phyloP scores from a whole-genome alignment of 306 rosid species.

The Castanea crenata region DNA sequence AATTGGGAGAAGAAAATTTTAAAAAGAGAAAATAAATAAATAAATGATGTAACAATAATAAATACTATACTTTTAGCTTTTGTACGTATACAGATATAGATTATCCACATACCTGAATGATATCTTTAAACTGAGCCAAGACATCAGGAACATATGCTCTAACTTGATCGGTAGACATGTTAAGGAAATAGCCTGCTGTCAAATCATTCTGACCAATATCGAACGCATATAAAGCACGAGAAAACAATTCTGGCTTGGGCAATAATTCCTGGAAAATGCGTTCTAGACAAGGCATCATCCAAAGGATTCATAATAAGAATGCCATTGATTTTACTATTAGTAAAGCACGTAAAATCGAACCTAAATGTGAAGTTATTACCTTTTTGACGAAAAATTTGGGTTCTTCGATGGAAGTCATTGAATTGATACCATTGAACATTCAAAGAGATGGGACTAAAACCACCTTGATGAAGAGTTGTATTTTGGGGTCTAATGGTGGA shows the following conservation, averaged over 20 bases:
- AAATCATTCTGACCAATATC: constrained; percentile 59
- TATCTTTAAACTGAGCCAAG: constrained; percentile 42
- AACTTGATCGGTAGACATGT: constrained; percentile 41
- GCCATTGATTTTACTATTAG: too few species aligned
- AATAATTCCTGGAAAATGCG: constrained; percentile 32
- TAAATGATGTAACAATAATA: rapidly evolving
- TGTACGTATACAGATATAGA: neutral
- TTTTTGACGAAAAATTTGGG: constrained; percentile 37
- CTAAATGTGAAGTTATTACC: constrained; percentile 16
- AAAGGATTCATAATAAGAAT: too few species aligned
- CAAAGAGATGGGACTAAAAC: constrained; percentile 67
- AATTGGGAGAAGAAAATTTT: too few species aligned
- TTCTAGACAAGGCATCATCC: constrained; percentile 12
- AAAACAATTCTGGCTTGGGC: constrained; percentile 31
- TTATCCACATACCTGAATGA: constrained; percentile 31
- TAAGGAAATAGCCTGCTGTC: constrained; percentile 42
- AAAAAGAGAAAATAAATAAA: too few species aligned
- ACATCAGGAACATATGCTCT: constrained; percentile 45
- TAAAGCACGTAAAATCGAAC: too few species aligned
- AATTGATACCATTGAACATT: constrained; percentile 58
- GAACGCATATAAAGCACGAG: constrained; percentile 36
- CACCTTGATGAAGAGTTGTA: constrained; percentile 55
- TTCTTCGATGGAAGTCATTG: constrained; percentile 51
- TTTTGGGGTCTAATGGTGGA: constrained; percentile 70
- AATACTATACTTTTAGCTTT: rapidly evolving